Conservation (phyloP, 2,329 filamentous ascomycete genomes). For the Phoma sp. region DNA sequence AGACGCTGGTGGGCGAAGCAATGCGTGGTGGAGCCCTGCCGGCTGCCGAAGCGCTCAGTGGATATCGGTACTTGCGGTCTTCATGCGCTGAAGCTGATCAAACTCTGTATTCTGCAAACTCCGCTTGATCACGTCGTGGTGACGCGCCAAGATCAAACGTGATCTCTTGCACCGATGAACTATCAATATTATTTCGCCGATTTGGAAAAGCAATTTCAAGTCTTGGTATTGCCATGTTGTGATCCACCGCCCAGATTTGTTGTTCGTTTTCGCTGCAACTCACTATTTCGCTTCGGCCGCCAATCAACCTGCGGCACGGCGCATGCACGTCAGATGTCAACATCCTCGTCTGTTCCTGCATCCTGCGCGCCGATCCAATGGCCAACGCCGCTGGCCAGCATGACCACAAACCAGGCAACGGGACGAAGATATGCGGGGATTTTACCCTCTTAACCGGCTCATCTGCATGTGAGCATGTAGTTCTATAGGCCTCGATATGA, state of each 20-base stretch:
- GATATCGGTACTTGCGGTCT: neutral
- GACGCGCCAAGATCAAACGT: neutral
- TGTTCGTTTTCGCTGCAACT: constrained; percentile 16
- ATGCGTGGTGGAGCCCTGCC: constrained; percentile 1
- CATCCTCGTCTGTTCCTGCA: constrained; percentile 8
- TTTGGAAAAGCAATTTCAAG: constrained; percentile 8
- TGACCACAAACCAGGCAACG: constrained; percentile 4
- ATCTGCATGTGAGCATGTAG: neutral
- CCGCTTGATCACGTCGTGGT: neutral
- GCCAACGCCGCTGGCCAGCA: constrained; percentile 1
- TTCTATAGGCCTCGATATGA: neutral
- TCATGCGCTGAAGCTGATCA: neutral
- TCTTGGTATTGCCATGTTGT: neutral
- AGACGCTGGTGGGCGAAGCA: neutral
- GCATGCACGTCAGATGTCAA: constrained; percentile 6
- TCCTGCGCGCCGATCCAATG: constrained; percentile 2
- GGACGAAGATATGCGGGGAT: neutral
- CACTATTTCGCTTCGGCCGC: constrained; percentile 16
- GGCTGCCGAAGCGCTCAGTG: constrained; percentile 3
- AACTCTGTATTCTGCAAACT: neutral
- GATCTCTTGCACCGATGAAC: neutral
- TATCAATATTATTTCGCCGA: neutral
- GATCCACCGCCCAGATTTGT: constrained; percentile 10
- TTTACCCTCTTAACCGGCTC: neutral
- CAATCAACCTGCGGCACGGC: neutral